phyloP scores from a whole-genome alignment of 345 rosid species.

The Salix viminalis region DNA sequence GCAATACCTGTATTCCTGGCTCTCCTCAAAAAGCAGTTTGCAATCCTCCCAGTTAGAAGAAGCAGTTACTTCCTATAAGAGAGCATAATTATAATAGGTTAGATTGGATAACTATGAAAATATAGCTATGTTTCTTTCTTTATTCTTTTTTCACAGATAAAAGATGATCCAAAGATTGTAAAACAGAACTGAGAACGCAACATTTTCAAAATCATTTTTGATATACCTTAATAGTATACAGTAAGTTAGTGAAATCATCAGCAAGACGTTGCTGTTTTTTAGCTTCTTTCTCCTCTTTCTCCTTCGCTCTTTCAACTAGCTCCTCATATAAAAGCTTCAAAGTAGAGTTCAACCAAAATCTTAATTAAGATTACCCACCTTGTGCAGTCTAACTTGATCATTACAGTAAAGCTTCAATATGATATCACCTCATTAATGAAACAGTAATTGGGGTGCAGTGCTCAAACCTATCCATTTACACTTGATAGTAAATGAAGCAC shows the following conservation, averaged over 20 bases:
- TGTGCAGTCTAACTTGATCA: neutral
- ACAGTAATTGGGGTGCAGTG: neutral
- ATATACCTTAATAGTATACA: slow-evolving; percentile 64
- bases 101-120: neutral
- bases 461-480: neutral
- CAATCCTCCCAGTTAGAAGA: slow-evolving; percentile 83
- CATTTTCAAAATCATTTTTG: slow-evolving; percentile 1
- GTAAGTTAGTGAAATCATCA: slow-evolving; percentile 73
- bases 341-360: neutral
- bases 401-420: neutral
- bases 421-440: neutral
- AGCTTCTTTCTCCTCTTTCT: slow-evolving; percentile 95
- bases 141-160: neutral
- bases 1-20: slow-evolving; percentile 71
- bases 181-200: neutral
- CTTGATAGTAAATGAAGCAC: too few relatives aligned
- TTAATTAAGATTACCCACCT: neutral
- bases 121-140: neutral
- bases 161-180: neutral
- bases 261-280: slow-evolving; percentile 80
- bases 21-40: slow-evolving; percentile 68
- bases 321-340: slow-evolving; percentile 82
- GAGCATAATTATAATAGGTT: slow-evolving; percentile 7
- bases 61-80: slow-evolving; percentile 64
- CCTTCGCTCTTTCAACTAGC: slow-evolving; percentile 74